Percentiles rank a stretch among this genome's conserved stretches.
Evolutionary conservation across 805 yeast genomes (phyloP).

Genomic region (Myxozyma geophila): DNA sequence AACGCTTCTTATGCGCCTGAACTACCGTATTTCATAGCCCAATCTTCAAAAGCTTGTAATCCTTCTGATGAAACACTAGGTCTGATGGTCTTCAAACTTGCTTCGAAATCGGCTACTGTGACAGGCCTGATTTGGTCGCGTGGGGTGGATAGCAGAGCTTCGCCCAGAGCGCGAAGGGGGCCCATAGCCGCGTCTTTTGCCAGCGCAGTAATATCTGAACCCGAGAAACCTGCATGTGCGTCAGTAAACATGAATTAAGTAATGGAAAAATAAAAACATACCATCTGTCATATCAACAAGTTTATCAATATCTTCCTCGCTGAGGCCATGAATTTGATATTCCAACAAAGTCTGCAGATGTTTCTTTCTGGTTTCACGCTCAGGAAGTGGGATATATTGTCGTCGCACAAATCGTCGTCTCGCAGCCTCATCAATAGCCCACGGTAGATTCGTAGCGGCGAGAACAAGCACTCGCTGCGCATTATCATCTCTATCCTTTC

Average conservation of each 20-base stretch:
- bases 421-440: constrained; percentile 98
- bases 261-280: background rate
- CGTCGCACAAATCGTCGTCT: constrained; percentile 88
- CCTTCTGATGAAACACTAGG: constrained; percentile 90
- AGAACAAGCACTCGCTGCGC: constrained; percentile 77
- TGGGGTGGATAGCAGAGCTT: constrained; percentile 67
- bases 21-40: constrained; percentile 88
- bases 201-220: constrained; percentile 88
- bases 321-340: constrained; percentile 72
- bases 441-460: constrained; percentile 95
- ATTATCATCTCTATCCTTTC: constrained; percentile 56
- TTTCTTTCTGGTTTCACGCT: constrained; percentile 72
- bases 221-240: constrained; percentile 58
- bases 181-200: constrained; percentile 99
- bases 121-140: constrained; percentile 81
- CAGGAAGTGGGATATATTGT: constrained; percentile 94
- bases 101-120: constrained; percentile 69
- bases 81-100: constrained; percentile 75
- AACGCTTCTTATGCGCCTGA: constrained; percentile 65
- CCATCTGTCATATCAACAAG: constrained; percentile 73
- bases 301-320: constrained; percentile 63
- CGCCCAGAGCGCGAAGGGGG: constrained; percentile 88
- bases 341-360: constrained; percentile 71
- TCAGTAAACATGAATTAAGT: background rate
- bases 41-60: constrained; percentile 74